Evolutionary conservation across 2,329 filamentous ascomycete species (phyloP), one percentile per base, ranked within the genome.

Genomic region (Laburnicola sp.): DNA sequence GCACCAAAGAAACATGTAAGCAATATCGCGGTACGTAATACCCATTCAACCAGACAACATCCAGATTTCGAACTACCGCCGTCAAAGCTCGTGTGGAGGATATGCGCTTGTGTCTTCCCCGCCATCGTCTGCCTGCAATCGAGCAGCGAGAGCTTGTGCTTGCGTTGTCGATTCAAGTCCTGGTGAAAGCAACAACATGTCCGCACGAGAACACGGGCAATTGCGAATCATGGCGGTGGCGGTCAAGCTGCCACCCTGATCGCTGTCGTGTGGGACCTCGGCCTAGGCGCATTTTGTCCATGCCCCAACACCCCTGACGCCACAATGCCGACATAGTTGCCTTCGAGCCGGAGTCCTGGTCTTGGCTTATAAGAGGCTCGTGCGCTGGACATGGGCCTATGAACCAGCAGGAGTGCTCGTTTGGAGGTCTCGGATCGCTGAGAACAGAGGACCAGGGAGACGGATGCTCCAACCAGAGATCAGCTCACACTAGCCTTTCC

Each of bases 381-480:
- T 55, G 49, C 64, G 53, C 57, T 57, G 59, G 28, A 55, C 56
- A 58, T 54, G 58, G 53, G 57, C 48, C 53, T 40, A 37, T 37
- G 50, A 58, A 42, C 43, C 51, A 54, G 60, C 67, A 71, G 65
- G 67, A 67, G 54, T 56, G 3, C 22, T 43, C 45, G 56, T 51
- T 57, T 62, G 55, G 56, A 56, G 43, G 59, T 53, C 52, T 45
- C 58, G 64, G 63, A 70, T 71, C 64, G 53, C 59, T 46, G 54
- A 50, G 46, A 27, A 48, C 50, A 50, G 46, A 49, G 45, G 55
- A 57, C 57, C 59, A 59, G 54, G 56, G 57, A 57, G 60, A 60
- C 53, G 60, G 62, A 56, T 42, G 59, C 61, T 59, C 66, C 67
- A 65, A 65, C 58, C 60, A 66, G 63, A 51, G 59, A 54, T 60